phyloP scores from a whole-genome alignment of 1,284 basidiomycete species.

The Sutorius eximius region DNA sequence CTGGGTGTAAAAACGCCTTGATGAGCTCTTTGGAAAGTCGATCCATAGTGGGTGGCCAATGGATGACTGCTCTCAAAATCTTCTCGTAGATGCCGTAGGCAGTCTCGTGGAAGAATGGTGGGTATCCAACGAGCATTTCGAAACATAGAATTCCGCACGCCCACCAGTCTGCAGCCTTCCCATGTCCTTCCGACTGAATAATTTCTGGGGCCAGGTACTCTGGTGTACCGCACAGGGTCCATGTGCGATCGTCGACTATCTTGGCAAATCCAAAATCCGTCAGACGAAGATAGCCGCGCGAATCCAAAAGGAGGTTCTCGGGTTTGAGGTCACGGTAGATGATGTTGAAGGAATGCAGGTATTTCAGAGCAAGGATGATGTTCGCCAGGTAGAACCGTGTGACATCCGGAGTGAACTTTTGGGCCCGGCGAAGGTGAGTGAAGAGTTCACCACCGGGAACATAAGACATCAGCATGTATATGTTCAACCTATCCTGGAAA shows the following conservation, averaged over 20 bases:
- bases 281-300: constrained; percentile 94
- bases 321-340: constrained; percentile 99
- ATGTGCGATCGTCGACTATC: constrained; percentile 97
- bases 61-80: constrained; percentile 87
- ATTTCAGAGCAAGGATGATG: constrained; percentile 93
- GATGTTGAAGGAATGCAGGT: constrained; percentile 97
- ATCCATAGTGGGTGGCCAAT: constrained; percentile 91
- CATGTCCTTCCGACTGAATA: constrained; percentile 96
- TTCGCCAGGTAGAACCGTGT: constrained; percentile 99
- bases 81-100: constrained; percentile 96
- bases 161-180: constrained; percentile 99
- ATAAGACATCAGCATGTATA: constrained; percentile 99
- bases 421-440: constrained; percentile 87
- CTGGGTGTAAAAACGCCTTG: constrained; percentile 89
- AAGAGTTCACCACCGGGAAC: constrained; percentile 98
- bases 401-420: constrained; percentile 96
- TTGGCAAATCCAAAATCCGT: constrained; percentile 99
- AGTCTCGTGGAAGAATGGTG: constrained; percentile 92
- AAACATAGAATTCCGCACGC: constrained; percentile 96
- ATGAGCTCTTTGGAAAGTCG: constrained; percentile 72
- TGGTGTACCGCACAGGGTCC: constrained; percentile 98
- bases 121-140: constrained; percentile 95
- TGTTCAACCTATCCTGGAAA: constrained; percentile 92
- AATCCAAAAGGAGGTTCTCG: constrained; percentile 93
- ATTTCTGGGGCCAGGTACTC: constrained; percentile 96